Evolutionary conservation across 495 filamentous ascomycete genomes (phyloP).

Genomic region (Aspergillus sclerotiicarbonarius): DNA sequence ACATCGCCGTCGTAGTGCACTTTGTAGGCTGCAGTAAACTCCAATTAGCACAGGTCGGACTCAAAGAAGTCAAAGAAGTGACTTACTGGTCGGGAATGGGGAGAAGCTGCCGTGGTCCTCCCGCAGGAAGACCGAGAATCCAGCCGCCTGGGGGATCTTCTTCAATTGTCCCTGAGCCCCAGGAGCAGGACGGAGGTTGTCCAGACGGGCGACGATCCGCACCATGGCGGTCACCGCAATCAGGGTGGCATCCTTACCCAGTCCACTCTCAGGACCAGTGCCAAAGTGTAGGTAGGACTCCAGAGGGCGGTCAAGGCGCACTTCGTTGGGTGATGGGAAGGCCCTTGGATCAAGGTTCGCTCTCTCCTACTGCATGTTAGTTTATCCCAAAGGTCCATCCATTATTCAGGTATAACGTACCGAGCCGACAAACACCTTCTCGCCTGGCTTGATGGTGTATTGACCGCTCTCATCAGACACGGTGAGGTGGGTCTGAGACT

Average conservation of each 20-base stretch:
- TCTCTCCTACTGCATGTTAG: slow-evolving; percentile 25
- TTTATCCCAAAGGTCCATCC: slow-evolving; percentile 12
- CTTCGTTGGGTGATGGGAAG: slow-evolving; percentile 67
- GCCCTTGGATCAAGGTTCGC: slow-evolving; percentile 58
- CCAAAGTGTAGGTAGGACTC: slow-evolving; percentile 69
- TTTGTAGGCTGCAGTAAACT: slow-evolving; percentile 36
- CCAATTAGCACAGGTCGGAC: slow-evolving; percentile 12
- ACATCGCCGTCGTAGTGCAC: slow-evolving; percentile 42
- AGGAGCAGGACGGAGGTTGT: slow-evolving; percentile 63
- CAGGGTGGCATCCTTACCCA: slow-evolving; percentile 60
- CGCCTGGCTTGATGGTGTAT: slow-evolving; percentile 47
- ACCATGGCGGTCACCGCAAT: slow-evolving; percentile 66
- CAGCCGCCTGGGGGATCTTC: slow-evolving; percentile 60
- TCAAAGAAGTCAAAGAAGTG: background rate
- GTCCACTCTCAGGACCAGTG: slow-evolving; percentile 58
- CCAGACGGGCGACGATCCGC: slow-evolving; percentile 52
- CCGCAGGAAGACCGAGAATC: slow-evolving; percentile 66
- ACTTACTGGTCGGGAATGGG: slow-evolving; percentile 69
- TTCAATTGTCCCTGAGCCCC: slow-evolving; percentile 72
- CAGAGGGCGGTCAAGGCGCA: slow-evolving; percentile 65
- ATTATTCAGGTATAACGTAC: slow-evolving; percentile 25
- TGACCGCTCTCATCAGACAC: slow-evolving; percentile 50
- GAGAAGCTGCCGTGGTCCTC: slow-evolving; percentile 70
- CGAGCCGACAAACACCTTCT: slow-evolving; percentile 53
- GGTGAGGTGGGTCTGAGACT: slow-evolving; percentile 36